Percentiles rank a stretch among this genome's conserved stretches.
Evolutionary conservation across 176 grass and related monocot genomes (phyloP).

Genomic region (barley (Hordeum vulgare)): MorexV3_pseudomolecules_assembly NC_058522.1:344975033-344975532

Average conservation of each 20-base stretch:
- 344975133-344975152: not conserved
- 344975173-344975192: no score
- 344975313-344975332: not conserved
- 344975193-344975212: no score
- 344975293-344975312: not conserved
- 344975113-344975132: not conserved
- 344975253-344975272: not conserved
- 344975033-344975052: not conserved
- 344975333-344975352: not conserved
- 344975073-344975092: not conserved
- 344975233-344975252: not conserved
- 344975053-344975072: not conserved
- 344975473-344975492: slow-evolving; percentile 78
- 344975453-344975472: slow-evolving; percentile 70
- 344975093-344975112: not conserved
- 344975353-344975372: slow-evolving; percentile 33
- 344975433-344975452: slow-evolving; percentile 68
- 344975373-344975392: slow-evolving; percentile 84
- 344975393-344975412: slow-evolving; percentile 81
- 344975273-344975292: not conserved
- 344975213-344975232: not conserved
- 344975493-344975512: slow-evolving; percentile 69
- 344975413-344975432: slow-evolving; percentile 89
- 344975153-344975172: no score
- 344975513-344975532: slow-evolving; percentile 78